Conservation (phyloP, 2,329 filamentous ascomycete species). For the Apiospora hydei region DNA sequence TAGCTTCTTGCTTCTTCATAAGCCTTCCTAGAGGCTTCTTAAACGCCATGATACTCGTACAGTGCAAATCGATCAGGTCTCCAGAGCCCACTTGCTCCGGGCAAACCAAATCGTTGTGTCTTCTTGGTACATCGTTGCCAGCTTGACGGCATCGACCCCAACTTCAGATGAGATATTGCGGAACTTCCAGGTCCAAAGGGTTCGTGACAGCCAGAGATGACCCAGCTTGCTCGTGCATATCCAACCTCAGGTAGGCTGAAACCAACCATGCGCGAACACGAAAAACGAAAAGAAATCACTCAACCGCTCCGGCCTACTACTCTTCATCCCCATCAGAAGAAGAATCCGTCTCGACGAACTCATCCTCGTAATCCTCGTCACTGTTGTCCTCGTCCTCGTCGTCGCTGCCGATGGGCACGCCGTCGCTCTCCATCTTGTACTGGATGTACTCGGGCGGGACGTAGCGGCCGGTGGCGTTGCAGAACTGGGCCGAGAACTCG, state of each 20-base stretch:
- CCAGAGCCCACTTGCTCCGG: neutral
- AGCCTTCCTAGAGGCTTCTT: neutral
- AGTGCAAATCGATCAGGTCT: neutral
- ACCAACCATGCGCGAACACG: neutral
- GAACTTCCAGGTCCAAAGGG: neutral
- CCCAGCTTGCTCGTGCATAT: neutral
- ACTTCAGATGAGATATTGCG: neutral
- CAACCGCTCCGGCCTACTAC: neutral
- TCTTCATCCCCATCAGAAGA: neutral
- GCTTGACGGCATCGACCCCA: neutral
- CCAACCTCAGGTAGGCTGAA: too few relatives aligned
- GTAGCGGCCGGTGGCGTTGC: constrained; percentile 39
- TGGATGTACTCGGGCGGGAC: constrained; percentile 34
- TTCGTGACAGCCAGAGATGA: neutral
- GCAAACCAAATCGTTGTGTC: neutral
- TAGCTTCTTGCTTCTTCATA: neutral
- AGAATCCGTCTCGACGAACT: too few relatives aligned
- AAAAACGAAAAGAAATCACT: too few relatives aligned
- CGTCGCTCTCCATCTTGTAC: constrained; percentile 35
- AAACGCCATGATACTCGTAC: neutral
- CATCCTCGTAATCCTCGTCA: neutral
- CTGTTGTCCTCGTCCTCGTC: neutral
- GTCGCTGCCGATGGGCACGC: neutral
- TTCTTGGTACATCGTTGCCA: neutral
- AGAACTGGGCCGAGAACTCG: constrained; percentile 38